Percentiles rank a stretch among this genome's conserved stretches.
These are phyloP conservation scores for Cronartium ribicola DNA, from an alignment of 1,284 basidiomycete species.

Conservation along the genomic window DNA sequence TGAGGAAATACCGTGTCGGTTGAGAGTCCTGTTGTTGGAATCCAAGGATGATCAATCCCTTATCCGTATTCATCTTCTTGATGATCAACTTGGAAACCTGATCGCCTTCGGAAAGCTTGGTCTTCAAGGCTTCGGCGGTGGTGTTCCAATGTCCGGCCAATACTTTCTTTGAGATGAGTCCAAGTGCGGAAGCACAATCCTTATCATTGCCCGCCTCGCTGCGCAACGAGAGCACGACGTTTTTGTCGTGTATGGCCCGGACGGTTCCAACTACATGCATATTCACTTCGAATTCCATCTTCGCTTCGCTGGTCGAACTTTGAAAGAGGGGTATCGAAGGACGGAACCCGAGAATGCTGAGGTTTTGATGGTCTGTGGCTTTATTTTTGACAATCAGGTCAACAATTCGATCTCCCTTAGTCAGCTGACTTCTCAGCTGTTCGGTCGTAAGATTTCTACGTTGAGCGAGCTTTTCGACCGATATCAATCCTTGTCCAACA, in stretches of 20 bases:
- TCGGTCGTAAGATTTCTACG: conserved; percentile 44
- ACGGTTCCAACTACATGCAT: conserved; percentile 67
- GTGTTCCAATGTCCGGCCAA: conserved; percentile 74
- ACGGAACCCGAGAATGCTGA: conserved; percentile 43
- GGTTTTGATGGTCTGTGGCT: conserved; percentile 46
- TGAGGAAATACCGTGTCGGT: conserved; percentile 6
- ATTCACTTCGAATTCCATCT: conserved; percentile 65
- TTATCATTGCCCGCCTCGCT: conserved; percentile 68
- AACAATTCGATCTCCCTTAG: conserved; percentile 47
- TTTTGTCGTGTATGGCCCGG: conserved; percentile 75
- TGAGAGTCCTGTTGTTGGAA: conserved; percentile 14
- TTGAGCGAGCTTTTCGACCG: conserved; percentile 13
- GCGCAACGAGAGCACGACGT: conserved; percentile 62
- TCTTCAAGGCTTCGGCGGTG: conserved; percentile 66
- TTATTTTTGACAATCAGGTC: conserved; percentile 49
- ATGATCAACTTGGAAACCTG: conserved; percentile 73
- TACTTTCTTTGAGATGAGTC: conserved; percentile 77
- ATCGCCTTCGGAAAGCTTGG: conserved; percentile 66
- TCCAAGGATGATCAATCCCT: conserved; percentile 79
- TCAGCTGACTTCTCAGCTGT: conserved; percentile 45
- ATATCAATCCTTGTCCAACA: conserved; percentile 15
- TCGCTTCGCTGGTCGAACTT: background rate
- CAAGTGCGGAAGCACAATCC: conserved; percentile 49
- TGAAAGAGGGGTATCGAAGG: background rate
- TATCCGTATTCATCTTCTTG: conserved; percentile 81